Evolutionary conservation across 441 rosid species (phyloP).

Genomic region (Eruca vesicaria): DNA sequence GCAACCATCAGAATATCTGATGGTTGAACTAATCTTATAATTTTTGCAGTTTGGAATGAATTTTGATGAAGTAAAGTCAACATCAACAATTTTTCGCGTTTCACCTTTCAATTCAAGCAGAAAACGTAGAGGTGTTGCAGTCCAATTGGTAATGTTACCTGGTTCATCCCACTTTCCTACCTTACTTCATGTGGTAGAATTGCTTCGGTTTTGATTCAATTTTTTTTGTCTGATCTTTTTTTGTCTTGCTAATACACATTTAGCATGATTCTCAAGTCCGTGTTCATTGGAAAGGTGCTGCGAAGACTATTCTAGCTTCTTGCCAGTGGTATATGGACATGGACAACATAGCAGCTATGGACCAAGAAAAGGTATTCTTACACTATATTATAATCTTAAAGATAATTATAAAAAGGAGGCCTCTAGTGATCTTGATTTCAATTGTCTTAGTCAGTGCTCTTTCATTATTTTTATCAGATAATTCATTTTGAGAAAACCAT

Average conservation of each 20-base stretch:
- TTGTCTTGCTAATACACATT: neutral
- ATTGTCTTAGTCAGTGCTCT: neutral
- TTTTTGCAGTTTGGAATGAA: slow-evolving; percentile 1
- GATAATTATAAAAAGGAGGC: neutral
- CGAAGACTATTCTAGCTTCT: neutral
- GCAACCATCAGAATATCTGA: neutral
- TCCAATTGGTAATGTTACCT: neutral
- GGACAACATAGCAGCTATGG: neutral
- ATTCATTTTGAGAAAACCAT: neutral
- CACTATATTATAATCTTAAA: neutral
- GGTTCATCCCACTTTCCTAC: neutral
- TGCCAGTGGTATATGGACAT: neutral
- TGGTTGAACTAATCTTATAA: neutral
- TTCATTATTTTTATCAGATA: neutral
- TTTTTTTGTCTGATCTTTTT: neutral
- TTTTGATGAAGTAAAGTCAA: neutral
- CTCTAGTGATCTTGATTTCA: neutral
- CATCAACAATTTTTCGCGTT: neutral
- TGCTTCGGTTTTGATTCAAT: too few relatives aligned
- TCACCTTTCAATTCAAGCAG: neutral
- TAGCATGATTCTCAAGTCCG: neutral
- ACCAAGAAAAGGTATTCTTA: neutral
- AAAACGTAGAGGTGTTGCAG: neutral
- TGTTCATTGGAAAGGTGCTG: neutral
- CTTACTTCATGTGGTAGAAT: neutral